Evolutionary conservation across 169 alveolate species (phyloP), one percentile per base, ranked within the genome.

Genomic region (Plasmodium cynomolgi): DNA sequence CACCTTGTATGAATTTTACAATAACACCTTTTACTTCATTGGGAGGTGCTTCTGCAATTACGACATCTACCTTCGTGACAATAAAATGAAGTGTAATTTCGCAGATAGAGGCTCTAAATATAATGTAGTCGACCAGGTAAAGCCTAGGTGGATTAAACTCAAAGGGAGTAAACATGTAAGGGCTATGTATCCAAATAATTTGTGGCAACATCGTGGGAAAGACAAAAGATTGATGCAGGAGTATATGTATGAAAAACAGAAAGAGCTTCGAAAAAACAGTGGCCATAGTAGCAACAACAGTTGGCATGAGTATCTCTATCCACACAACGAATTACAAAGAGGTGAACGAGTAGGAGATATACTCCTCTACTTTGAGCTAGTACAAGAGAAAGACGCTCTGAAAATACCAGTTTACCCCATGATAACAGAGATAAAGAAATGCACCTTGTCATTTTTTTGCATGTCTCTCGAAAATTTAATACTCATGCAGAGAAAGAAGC

Each of bases 91-190:
- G 62, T 86, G 90, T 58, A 86, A 84, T 23, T 85, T 96, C 50
- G 80, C 79, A 15, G 91, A 93, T 34, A 93, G 92, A 34, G 93
- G 94, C 0, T 75, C 96, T 7, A 93, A 77, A 7, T 84, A 88
- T 41, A 90, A 80, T 47, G 96, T 91, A 23, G 82, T 71, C 17
- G 93, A 84, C 20, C 97, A 93, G 31, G 92, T 95, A 20, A 96
- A 93, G 39, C 99, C 99, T 1, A 88, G 94, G 54, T 98, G 99
- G 99, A 91, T 98, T 33, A 91, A 96, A 88, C 94, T 98, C 33
- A 96, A 96, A 58, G 98, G 98, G 29, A 97, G 96, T 17, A 95
- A 92, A 81, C 95, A 93, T 72, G 58, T 91, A 23, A 62, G 84
- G 34, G 92, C 94, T 4, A 91, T 91, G 92, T 81, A 91, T 81